Evolutionary conservation across 139 green algal species (phyloP).

Genomic region (Chlorella ohadii): DNA sequence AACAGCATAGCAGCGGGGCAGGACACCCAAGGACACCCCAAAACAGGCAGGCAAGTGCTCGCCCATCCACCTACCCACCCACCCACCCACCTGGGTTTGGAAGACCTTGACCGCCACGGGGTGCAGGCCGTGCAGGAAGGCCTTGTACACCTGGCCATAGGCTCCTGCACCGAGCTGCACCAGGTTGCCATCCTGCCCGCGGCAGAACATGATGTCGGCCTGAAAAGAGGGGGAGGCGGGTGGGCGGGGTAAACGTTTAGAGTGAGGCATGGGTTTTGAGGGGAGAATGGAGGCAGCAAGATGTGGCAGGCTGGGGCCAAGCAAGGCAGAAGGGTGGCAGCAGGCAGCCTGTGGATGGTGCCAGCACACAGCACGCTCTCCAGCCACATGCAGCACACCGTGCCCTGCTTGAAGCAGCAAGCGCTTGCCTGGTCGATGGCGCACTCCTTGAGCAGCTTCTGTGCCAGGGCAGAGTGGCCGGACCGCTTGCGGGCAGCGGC

Average conservation of each 20-base stretch:
- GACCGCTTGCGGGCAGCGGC: background rate
- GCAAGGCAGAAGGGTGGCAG: too few relatives aligned
- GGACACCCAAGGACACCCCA: too few relatives aligned
- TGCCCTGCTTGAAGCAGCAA: background rate
- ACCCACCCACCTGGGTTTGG: background rate
- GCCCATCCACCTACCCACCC: too few relatives aligned
- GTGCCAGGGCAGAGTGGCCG: constrained; percentile 1
- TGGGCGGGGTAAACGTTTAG: background rate
- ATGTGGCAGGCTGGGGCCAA: background rate
- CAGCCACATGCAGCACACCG: background rate
- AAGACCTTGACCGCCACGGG: constrained; percentile 38
- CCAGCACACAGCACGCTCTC: too few relatives aligned
- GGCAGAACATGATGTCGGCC: constrained; percentile 32
- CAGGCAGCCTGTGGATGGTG: too few relatives aligned
- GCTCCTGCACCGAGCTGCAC: constrained; percentile 26
- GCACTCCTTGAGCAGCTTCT: constrained; percentile 27
- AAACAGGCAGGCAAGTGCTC: too few relatives aligned
- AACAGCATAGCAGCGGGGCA: too few relatives aligned
- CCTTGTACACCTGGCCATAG: constrained; percentile 33
- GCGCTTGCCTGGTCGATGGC: background rate
- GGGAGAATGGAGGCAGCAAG: too few relatives aligned
- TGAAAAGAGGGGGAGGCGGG: background rate
- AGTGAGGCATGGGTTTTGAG: too few relatives aligned
- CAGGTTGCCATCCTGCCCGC: constrained; percentile 12
- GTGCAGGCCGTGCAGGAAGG: constrained; percentile 31